Percentiles rank a stretch among this genome's conserved stretches.
Conservation (phyloP, 2,329 filamentous ascomycete genomes). For the Hansfordia pulvinata region DNA sequence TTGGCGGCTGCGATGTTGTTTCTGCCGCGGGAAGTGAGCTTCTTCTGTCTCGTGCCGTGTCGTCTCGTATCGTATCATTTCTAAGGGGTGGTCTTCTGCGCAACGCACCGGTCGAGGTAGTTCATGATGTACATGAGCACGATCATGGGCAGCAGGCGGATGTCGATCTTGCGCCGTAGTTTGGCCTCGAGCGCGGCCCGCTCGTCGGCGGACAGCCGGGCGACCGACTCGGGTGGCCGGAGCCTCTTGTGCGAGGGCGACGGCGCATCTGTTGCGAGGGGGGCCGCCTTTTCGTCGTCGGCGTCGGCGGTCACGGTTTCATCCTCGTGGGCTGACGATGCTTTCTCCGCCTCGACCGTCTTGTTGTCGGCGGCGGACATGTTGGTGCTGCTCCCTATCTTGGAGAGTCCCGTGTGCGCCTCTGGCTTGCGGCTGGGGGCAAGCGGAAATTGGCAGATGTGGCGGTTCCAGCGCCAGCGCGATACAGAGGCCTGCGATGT, state of each 20-base stretch:
- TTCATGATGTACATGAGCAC: slow-evolving; percentile 61
- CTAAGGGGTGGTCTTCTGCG: no score
- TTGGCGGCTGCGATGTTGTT: slow-evolving; percentile 44
- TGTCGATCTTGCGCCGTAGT: slow-evolving; percentile 51
- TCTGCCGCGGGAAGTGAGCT: slow-evolving; percentile 10
- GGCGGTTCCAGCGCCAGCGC: no score
- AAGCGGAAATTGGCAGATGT: no score
- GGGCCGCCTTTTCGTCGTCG: background rate
- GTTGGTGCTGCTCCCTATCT: no score
- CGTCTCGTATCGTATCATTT: no score
- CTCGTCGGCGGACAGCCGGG: slow-evolving; percentile 34
- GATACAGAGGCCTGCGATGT: no score
- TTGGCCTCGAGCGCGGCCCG: slow-evolving; percentile 36
- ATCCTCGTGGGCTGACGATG: slow-evolving; percentile 1
- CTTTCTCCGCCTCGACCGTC: slow-evolving; percentile 2
- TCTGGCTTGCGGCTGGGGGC: no score
- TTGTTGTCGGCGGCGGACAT: slow-evolving; percentile 1
- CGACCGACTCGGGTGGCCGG: slow-evolving; percentile 18
- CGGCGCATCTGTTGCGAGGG: slow-evolving; percentile 6
- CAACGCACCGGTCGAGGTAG: slow-evolving; percentile 41
- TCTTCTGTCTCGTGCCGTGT: no score
- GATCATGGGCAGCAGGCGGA: slow-evolving; percentile 50
- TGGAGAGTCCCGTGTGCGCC: no score
- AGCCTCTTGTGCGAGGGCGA: no score
- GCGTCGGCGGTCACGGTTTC: no score